Conservation (phyloP, 805 yeast species). For the Teunomyces gatunensis region DNA sequence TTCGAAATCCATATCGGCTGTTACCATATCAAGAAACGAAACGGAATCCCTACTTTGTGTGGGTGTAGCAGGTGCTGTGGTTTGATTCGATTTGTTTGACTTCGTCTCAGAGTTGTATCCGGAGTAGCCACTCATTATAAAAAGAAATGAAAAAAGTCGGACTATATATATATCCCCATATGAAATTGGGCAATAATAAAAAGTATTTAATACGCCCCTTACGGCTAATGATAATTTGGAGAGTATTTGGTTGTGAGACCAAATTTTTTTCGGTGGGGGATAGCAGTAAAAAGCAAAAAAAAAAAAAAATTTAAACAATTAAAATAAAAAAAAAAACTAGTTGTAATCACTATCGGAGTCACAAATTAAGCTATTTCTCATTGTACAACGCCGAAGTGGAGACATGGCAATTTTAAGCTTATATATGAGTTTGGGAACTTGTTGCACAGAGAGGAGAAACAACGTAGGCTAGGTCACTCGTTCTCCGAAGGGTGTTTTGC, state of each 20-base stretch:
- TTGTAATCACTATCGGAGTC: neutral
- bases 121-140: neutral
- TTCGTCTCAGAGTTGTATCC: neutral
- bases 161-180: constrained; percentile 3
- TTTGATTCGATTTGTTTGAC: constrained; percentile 1
- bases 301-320: neutral
- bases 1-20: constrained; percentile 45
- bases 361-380: neutral
- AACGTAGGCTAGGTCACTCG: too few relatives aligned
- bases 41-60: neutral
- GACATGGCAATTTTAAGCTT: neutral
- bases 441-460: neutral
- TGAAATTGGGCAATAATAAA: constrained; percentile 4
- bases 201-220: constrained; percentile 2
- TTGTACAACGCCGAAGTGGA: neutral
- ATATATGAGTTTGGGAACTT: neutral
- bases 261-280: neutral
- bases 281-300: neutral
- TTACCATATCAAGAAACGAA: constrained; percentile 26
- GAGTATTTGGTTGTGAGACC: constrained; percentile 4
- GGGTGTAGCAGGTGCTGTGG: neutral
- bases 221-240: neutral
- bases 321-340: neutral
- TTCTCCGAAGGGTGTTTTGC: too few relatives aligned
- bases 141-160: neutral